Evolutionary conservation across 2,329 filamentous ascomycete genomes (phyloP), one percentile per base, ranked within the genome.

Genomic region (Ophiocordyceps polyrhachis-furcata): DNA sequence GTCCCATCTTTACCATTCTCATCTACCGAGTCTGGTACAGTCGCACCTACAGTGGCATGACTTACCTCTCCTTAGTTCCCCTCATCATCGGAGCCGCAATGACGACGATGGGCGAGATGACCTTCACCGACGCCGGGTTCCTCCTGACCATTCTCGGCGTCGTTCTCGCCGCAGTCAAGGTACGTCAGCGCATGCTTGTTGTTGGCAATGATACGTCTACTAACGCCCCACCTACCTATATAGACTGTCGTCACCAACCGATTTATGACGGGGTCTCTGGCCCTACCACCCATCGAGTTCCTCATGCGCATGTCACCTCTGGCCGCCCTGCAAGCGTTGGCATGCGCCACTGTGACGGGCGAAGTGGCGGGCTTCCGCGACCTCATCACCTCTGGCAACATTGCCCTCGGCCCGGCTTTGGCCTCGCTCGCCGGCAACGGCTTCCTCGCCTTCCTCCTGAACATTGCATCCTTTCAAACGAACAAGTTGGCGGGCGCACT

Each of bases 301-400:
- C 67, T 79, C n/a, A 65, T 74, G 53, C 69, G 73, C 56, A 74
- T 79, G 71, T 75, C 72, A 13, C 76, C 74, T 1, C 64, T 79
- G 9, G 75, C 76, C 12, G 71, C 68, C 37, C 52, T 69, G 35
- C 73, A 77, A 57, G 71, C 71, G 15, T 51, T 76, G 41, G 53
- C 67, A 40, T 74, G 68, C 56, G 69, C 72, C 19, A 60, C 62
- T 44, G 59, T 66, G 28, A 69, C 65, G 15, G 74, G 74, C 47
- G 76, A 80, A 56, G 57, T 74, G 12, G 50, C 56, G 28, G 58
- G 56, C 28, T 67, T 70, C 51, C 56, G 58, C 42, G 52, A 59
- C 25, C 55, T 60, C 29, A 57, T 65, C 47, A 53, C 55, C 17
- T 52, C 58, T 3, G 57, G 57, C 40, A 58, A 64, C 13, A 52